Evolutionary conservation across 345 rosid species (phyloP).

Genomic region (Euphorbia peplus): DNA sequence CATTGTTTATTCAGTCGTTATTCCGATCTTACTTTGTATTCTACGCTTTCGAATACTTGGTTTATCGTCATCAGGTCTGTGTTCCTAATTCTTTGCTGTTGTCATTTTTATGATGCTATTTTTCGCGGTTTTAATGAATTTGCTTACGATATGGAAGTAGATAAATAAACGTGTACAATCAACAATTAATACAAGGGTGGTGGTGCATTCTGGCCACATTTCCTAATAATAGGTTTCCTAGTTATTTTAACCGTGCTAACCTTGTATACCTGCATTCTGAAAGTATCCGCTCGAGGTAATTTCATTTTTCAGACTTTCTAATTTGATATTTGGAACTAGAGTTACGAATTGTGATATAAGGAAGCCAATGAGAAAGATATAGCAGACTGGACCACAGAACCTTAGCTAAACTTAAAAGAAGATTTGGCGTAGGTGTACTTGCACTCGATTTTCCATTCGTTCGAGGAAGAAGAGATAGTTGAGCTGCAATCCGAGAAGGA

Average conservation of each 20-base stretch:
- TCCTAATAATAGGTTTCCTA: conserved; percentile 76
- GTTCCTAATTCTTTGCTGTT: conserved; percentile 6
- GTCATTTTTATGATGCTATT: background rate
- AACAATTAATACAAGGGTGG: conserved; percentile 88
- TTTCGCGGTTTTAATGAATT: background rate
- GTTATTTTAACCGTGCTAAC: conserved; percentile 73
- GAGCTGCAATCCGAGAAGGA: conserved; percentile 37
- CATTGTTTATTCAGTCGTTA: conserved; percentile 83
- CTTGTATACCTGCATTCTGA: conserved; percentile 70
- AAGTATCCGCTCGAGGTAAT: conserved; percentile 88
- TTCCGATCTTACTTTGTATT: conserved; percentile 95
- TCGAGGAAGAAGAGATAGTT: conserved; percentile 50
- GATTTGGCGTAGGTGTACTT: conserved; percentile 84
- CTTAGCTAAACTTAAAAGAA: conserved; percentile 54
- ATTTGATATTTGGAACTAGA: no score
- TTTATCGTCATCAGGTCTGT: conserved; percentile 94
- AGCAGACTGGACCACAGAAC: conserved; percentile 50
- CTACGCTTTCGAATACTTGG: conserved; percentile 90
- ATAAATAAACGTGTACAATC: conserved; percentile 88
- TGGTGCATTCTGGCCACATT: conserved; percentile 98
- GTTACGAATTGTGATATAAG: conserved; percentile 28
- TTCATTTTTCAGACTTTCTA: background rate
- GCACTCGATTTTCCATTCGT: conserved; percentile 84
- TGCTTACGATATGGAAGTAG: conserved; percentile 34
- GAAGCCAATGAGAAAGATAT: conserved; percentile 91